Percentiles rank a stretch among this genome's conserved stretches.
phyloP scores from a whole-genome alignment of 139 green algal genomes.

The Tetratostichococcus sp. region DNA sequence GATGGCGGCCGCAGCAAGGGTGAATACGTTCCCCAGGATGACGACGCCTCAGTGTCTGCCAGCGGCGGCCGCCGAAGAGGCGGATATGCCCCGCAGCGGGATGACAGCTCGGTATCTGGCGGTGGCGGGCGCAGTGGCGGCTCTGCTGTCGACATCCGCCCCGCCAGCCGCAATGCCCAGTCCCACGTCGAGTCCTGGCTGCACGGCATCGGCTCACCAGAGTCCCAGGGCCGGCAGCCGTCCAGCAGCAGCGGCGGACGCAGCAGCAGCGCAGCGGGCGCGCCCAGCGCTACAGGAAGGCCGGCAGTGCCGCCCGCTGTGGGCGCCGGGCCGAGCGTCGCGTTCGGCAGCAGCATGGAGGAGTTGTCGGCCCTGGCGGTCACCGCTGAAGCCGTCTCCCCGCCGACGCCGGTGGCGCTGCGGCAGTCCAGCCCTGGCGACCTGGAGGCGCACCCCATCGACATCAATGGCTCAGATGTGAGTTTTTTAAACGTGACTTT shows the following conservation, averaged over 20 bases:
- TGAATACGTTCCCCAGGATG: no score
- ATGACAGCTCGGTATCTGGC: neutral
- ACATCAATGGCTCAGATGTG: neutral
- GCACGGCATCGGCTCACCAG: neutral
- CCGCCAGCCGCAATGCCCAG: neutral
- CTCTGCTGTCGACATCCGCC: neutral
- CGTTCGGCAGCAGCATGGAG: neutral
- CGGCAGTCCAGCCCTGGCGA: neutral
- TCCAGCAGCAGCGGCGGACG: neutral
- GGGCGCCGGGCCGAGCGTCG: neutral
- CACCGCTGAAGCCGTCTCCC: no score
- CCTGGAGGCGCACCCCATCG: neutral
- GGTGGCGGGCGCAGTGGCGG: no score
- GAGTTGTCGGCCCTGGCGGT: no score
- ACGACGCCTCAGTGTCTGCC: no score
- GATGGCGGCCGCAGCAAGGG: no score
- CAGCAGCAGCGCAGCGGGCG: neutral
- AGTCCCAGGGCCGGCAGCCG: neutral
- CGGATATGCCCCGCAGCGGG: no score
- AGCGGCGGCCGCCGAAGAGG: no score
- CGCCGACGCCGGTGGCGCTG: no score
- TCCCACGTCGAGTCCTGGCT: neutral
- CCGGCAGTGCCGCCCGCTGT: neutral
- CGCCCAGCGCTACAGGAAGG: no score
- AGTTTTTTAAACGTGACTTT: neutral